Evolutionary conservation across 371 early-diverging fungal genomes (phyloP), one percentile per base, ranked within the genome.

Genomic region (Rhizopus sp.): DNA sequence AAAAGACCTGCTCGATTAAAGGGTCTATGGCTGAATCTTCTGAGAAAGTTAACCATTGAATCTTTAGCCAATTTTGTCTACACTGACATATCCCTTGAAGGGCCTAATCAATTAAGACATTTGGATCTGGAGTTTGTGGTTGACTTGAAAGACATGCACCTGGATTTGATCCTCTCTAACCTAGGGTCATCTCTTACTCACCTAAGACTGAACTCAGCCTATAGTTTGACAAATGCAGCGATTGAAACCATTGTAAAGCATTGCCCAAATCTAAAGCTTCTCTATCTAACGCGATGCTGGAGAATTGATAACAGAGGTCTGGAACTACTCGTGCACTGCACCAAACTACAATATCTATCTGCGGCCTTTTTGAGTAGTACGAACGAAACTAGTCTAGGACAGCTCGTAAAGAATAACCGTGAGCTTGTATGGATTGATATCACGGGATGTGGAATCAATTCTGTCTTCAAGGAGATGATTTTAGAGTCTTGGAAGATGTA

Each of bases 281-380:
- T 78, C 7, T 69, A 78, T 38, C 15, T 78, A 6, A 64, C 56
- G 5, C 69, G 78, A 3, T 78, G 78, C n/a, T 78, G 75, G 75
- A 63, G 62, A 41, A 57, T 78, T 6, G 63, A 57, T 15, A 72
- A 75, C 49, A 15, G 34, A 7, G 40, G 63, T 1, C 23, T 78
- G 5, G 38, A 35, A 2, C 12, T 42, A 15, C 7, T 74, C 7
- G 44, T 46, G 1, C 30, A 49, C 10, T 69, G 72, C 37, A 63
- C 57, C n/a, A 17, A 62, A 0, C 41, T 78, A 17, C 35, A 30
- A 3, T 68, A 75, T 44, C 37, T 72, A 1, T 74, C 78, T 2
- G 62, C 66, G 0, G 66, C 78, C 0, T 72, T 69, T 58, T 50
- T 74, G 1, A 69, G 59, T 50, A 54, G 49, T 16, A 57, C 61